Evolutionary conservation across 148 eudicot genomes (phyloP), one percentile per base, ranked within the genome.

Genomic region (Beta vulgaris): DNA sequence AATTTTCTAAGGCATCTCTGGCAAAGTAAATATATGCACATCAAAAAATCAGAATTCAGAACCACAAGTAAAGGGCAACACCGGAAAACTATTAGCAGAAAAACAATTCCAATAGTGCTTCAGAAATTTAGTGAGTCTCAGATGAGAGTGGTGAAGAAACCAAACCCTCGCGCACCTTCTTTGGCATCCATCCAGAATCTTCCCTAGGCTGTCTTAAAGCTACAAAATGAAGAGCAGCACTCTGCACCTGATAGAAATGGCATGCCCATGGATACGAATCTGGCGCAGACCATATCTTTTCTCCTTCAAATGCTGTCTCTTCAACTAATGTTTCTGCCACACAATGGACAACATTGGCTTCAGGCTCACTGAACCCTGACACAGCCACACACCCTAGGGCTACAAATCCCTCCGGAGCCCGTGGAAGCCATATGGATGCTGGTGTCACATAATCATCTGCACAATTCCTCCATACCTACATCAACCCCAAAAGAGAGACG

Each of bases 401-500:
- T 31, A 89, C 85, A 72, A 83, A 96, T 75, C 99, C 98, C 34
- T 88, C 91, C 0, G 98, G 95, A 13, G 99, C 88, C 18, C 98
- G 97, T 46, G 99, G 98, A 76, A 87, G 85, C 99, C 99, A 96
- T 54, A 96, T 92, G 4, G 99, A 89, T 42, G 82, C 85, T 0
- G 97, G 91, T 68, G 77, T 84, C n/a, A 66, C 75, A 75, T 91
- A 96, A 69, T 92, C 98, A 26, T 92, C 99, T 7, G 66, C n/a
- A 80, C 99, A 96, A 72, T 91, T 96, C 81, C 99, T 96, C 99
- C 99, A 96, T 7, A 92, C 99, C 99, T 92, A 81, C 19, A 81
- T 18, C 64, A 34, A 49, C 49, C 37, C 54, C 61, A 55, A 78
- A 44, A 28, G 18, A 46, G 49, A 37, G n/a, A 21, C 43, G 23